These are phyloP conservation scores for Termitomyces eurrhizus DNA, from an alignment of 768 basidiomycete genomes.

Conservation along the genomic window DNA sequence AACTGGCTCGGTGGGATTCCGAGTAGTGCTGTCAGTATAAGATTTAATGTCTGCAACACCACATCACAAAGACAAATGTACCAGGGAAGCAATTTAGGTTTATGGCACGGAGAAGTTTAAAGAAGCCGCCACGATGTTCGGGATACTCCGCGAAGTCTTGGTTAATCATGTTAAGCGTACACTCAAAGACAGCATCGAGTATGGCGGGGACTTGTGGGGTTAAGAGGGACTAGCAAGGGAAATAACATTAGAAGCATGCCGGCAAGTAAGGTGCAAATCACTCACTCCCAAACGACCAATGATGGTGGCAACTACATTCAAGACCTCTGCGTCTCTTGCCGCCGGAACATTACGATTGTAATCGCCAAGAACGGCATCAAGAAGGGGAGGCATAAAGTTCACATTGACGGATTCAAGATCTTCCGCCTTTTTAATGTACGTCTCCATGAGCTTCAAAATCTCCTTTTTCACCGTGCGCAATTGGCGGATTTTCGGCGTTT, in stretches of 20 bases:
- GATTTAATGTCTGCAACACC: slow-evolving; percentile 1
- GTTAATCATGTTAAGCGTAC: slow-evolving; percentile 97
- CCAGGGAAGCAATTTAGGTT: slow-evolving; percentile 95
- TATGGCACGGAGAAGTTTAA: slow-evolving; percentile 89
- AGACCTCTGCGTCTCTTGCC: slow-evolving; percentile 93
- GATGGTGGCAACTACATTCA: slow-evolving; percentile 97
- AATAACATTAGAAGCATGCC: slow-evolving; percentile 9
- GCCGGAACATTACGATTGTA: slow-evolving; percentile 92
- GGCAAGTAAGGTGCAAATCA: background rate
- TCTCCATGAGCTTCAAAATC: slow-evolving; percentile 95
- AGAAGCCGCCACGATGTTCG: slow-evolving; percentile 96
- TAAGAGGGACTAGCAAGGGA: slow-evolving; percentile 57
- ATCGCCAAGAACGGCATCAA: slow-evolving; percentile 97
- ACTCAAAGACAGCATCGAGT: slow-evolving; percentile 95
- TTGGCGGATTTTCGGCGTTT: slow-evolving; percentile 93
- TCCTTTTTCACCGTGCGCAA: slow-evolving; percentile 98
- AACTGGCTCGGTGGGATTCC: slow-evolving; percentile 88
- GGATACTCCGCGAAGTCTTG: slow-evolving; percentile 99
- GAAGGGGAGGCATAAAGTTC: slow-evolving; percentile 89
- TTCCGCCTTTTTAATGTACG: slow-evolving; percentile 95
- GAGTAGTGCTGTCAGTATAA: slow-evolving; percentile 57
- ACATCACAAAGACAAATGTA: slow-evolving; percentile 23
- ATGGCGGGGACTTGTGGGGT: slow-evolving; percentile 94
- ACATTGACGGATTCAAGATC: slow-evolving; percentile 90
- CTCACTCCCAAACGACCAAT: slow-evolving; percentile 83